Percentiles rank a stretch among this genome's conserved stretches.
Conservation (phyloP, 2,329 filamentous ascomycete genomes). For the Epichloe amarillans region DNA sequence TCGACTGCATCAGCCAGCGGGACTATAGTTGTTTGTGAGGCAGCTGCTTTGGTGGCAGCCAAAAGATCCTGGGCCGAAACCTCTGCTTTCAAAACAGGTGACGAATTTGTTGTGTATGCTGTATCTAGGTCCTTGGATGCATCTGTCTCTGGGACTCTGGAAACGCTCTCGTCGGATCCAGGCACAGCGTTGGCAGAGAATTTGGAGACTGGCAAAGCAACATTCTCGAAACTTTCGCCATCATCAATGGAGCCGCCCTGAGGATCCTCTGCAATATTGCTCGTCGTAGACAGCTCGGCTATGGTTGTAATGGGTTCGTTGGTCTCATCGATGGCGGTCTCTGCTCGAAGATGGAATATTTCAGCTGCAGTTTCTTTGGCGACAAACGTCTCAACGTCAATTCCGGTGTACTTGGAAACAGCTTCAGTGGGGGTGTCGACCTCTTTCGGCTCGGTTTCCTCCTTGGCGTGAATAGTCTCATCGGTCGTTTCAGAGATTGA, state of each 20-base stretch:
- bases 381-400: not conserved
- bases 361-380: not conserved
- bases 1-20: not conserved
- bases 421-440: conserved; percentile 1
- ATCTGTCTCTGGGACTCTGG: not conserved
- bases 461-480: conserved; percentile 36
- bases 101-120: conserved; percentile 5
- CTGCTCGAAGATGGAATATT: not conserved
- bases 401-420: not conserved
- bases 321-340: not conserved
- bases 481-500: conserved; percentile 51
- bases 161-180: not conserved
- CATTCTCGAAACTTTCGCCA: conserved; percentile 3
- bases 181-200: conserved; percentile 10
- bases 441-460: conserved; percentile 9
- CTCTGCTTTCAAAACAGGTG: conserved; percentile 11
- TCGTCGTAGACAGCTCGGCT: not conserved
- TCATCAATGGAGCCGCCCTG: conserved; percentile 4
- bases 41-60: conserved; percentile 10
- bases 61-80: conserved; percentile 17
- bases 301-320: not conserved
- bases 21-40: conserved; percentile 6
- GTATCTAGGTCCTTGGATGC: not conserved
- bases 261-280: not conserved
- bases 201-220: conserved; percentile 10